Percentiles rank a stretch among this genome's conserved stretches.
Evolutionary conservation across 75 land plant genomes (phyloP).

Genomic region (Selaginella moellendorffii): DNA sequence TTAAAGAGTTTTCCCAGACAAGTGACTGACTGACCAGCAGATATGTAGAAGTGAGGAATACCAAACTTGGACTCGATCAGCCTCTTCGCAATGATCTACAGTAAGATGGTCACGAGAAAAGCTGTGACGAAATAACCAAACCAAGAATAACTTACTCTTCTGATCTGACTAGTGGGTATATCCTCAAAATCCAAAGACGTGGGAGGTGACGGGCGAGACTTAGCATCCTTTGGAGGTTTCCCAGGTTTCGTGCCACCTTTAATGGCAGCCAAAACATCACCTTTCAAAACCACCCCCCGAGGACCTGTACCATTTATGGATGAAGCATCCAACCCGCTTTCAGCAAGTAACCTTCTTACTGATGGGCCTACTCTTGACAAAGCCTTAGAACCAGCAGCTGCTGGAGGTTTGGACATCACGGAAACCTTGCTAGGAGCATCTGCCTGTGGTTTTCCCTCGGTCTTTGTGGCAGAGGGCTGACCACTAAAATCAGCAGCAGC

Average conservation of each 20-base stretch:
- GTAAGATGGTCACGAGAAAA: slow-evolving; percentile 10
- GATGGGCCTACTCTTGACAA: slow-evolving; percentile 59
- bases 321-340: slow-evolving; percentile 65
- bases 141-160: slow-evolving; percentile 43
- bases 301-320: slow-evolving; percentile 74
- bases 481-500: not conserved
- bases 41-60: slow-evolving; percentile 79
- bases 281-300: slow-evolving; percentile 74
- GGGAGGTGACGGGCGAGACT: not conserved
- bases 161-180: slow-evolving; percentile 82
- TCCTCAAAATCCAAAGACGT: slow-evolving; percentile 44
- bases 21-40: slow-evolving; percentile 40
- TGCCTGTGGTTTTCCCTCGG: not conserved
- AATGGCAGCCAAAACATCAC: slow-evolving; percentile 82
- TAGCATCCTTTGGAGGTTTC: not conserved
- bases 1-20: not conserved
- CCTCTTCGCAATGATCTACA: slow-evolving; percentile 82
- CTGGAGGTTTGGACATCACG: too few relatives aligned
- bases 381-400: not conserved
- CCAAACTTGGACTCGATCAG: slow-evolving; percentile 78
- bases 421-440: not conserved
- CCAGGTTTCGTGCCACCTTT: slow-evolving; percentile 36
- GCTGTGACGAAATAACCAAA: not conserved
- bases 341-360: slow-evolving; percentile 67
- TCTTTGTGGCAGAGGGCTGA: not conserved